Base-by-base conservation (phyloP, 2,329 filamentous ascomycete species). In the Fusarium tuaranense region DNA sequence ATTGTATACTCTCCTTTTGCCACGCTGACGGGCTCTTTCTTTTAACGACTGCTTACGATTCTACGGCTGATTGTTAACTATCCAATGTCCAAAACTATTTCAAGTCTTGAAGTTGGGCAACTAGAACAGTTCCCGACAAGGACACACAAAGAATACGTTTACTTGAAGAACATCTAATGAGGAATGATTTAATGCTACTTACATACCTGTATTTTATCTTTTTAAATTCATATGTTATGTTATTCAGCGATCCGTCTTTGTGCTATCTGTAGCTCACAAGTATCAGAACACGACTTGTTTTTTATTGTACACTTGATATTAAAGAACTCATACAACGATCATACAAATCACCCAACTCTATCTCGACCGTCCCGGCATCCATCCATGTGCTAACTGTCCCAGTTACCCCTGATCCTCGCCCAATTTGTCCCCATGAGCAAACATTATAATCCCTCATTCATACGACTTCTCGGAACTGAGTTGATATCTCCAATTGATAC, bases 11-110 rank as follows among this genome's bases (percentile, higher is more conserved):
- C 44, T 18, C 36, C 38, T 30, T 34, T 20, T 30, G 14, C n/a
- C 27, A 7, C 27, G 14, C 61, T 44, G 51, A 25, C 16, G 9
- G 22, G 22, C 25, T 66, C 32, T 48, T 30, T 38, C 32, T 39
- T 16, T 57, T 53, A n/a, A 76, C 60, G 69, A 73, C 60, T 61
- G 30, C 25, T 60, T 30, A 76, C 34, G 68, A 78, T 38, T 38
- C 59, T 65, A 64, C 51, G 55, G 58, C 20, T 57, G 46, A 41
- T 62, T 46, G 22, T 51, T 64, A 62, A 16, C 34, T 12, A 38
- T 22, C 22, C 65, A 41, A 51, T 10, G 38, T 22, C 53, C 41
- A 18, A 55, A 65, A 63, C 25, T 30, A 34, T 34, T 20, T 36
- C 25, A 44, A 63, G 27, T n/a, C 36, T 27, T 30, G 18, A 14